Evolutionary conservation across 2,329 filamentous ascomycete species (phyloP).

Genomic region (Dactylella cylindrospora): DNA sequence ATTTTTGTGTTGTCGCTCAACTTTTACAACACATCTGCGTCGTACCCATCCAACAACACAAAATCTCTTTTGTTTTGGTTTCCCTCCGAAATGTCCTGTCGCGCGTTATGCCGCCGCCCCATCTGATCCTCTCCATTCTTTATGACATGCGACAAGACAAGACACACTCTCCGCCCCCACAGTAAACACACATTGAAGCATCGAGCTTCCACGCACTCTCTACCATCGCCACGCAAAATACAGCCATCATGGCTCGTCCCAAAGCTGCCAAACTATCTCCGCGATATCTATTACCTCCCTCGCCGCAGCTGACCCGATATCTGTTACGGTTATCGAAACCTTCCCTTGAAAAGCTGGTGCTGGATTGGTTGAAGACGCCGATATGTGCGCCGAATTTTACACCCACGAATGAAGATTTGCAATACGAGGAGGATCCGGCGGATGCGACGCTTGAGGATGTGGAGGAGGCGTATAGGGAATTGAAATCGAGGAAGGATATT

Average conservation of each 20-base stretch:
- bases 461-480: slow-evolving; percentile 19
- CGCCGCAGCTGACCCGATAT: slow-evolving; percentile 30
- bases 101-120: background rate
- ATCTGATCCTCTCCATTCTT: background rate
- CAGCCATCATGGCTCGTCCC: slow-evolving; percentile 32
- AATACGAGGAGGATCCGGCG: slow-evolving; percentile 18
- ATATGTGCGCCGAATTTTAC: slow-evolving; percentile 28
- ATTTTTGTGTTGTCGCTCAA: slow-evolving; percentile 20
- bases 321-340: slow-evolving; percentile 35
- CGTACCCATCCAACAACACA: background rate
- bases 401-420: slow-evolving; percentile 33
- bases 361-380: slow-evolving; percentile 36
- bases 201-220: background rate
- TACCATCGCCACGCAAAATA: background rate
- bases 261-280: slow-evolving; percentile 23
- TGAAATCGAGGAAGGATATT: slow-evolving; percentile 55
- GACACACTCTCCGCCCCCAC: no score
- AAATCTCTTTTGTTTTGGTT: slow-evolving; percentile 6
- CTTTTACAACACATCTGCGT: no score
- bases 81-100: no score
- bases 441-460: slow-evolving; percentile 26
- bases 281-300: slow-evolving; percentile 27
- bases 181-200: background rate
- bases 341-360: slow-evolving; percentile 38
- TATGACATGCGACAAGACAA: no score